These are phyloP conservation scores for Tetrahymena malaccensis DNA, from an alignment of 73 alveolate species.

Conservation along the genomic window DNA sequence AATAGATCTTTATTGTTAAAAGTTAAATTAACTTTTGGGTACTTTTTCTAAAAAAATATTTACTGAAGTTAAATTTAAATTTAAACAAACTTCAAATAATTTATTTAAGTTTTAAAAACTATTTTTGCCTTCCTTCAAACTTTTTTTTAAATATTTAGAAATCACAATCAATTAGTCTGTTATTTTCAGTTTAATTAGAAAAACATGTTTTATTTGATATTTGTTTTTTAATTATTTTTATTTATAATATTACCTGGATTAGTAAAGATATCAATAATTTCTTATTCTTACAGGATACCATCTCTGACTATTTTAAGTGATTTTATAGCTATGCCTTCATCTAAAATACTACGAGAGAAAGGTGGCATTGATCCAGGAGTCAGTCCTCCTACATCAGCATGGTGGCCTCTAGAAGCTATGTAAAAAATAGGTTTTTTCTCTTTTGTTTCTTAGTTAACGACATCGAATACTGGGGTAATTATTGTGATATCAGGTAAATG, in stretches of 20 bases:
- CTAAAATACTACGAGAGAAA: slow-evolving; percentile 49
- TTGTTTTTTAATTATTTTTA: too few relatives aligned
- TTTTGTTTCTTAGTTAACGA: not conserved
- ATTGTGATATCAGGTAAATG: slow-evolving; percentile 91
- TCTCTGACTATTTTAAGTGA: slow-evolving; percentile 55
- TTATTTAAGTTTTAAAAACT: too few relatives aligned
- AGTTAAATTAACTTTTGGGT: too few relatives aligned
- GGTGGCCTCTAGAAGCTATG: slow-evolving; percentile 88
- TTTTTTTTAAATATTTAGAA: too few relatives aligned
- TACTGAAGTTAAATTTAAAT: too few relatives aligned
- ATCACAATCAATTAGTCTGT: too few relatives aligned
- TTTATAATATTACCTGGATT: not conserved
- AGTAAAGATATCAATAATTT: slow-evolving; percentile 40
- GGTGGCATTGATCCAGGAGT: slow-evolving; percentile 92
- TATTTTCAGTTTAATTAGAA: too few relatives aligned
- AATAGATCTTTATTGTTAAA: too few relatives aligned
- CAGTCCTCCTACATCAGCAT: slow-evolving; percentile 90
- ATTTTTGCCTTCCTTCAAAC: too few relatives aligned
- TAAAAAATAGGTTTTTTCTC: slow-evolving; percentile 63
- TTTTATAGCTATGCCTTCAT: slow-evolving; percentile 68
- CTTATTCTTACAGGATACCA: slow-evolving; percentile 56
- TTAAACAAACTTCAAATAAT: too few relatives aligned
- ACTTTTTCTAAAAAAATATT: too few relatives aligned
- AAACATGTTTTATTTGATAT: too few relatives aligned
- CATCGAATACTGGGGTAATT: slow-evolving; percentile 72